Conservation (phyloP, 176 grass and related monocot genomes). For the Miscanthus lutarioriparius region DNA sequence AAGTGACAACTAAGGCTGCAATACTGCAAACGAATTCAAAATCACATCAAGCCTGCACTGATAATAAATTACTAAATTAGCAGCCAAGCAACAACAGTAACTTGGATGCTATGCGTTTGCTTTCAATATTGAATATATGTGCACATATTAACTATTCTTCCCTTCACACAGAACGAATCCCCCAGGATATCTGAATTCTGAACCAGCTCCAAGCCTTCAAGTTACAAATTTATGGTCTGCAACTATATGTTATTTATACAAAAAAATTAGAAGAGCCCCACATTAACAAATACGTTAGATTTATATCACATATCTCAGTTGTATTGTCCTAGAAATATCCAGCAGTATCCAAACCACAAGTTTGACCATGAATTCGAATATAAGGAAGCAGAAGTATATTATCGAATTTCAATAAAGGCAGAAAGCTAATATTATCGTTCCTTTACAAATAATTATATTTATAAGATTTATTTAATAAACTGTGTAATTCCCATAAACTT, state of each 20-base stretch:
- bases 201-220: constrained; percentile 11
- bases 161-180: neutral
- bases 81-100: constrained; percentile 16
- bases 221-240: neutral
- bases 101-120: neutral
- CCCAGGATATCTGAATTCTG: neutral
- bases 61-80: neutral
- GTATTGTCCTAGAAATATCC: neutral
- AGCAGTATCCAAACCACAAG: constrained; percentile 15
- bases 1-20: constrained; percentile 3
- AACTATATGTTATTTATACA: neutral
- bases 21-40: constrained; percentile 1
- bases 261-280: neutral
- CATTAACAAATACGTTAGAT: constrained; percentile 4
- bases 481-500: neutral
- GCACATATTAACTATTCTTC: neutral
- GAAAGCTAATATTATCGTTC: neutral
- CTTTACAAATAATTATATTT: constrained; percentile 1
- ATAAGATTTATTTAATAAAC: neutral
- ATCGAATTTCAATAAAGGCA: neutral
- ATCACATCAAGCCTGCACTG: neutral
- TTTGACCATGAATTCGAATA: constrained; percentile 19
- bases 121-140: neutral
- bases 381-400: neutral
- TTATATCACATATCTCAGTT: neutral